These are phyloP conservation scores for Suhomyces yuchorum DNA, from an alignment of 1,139 yeast genomes.

Conservation along the genomic window DNA sequence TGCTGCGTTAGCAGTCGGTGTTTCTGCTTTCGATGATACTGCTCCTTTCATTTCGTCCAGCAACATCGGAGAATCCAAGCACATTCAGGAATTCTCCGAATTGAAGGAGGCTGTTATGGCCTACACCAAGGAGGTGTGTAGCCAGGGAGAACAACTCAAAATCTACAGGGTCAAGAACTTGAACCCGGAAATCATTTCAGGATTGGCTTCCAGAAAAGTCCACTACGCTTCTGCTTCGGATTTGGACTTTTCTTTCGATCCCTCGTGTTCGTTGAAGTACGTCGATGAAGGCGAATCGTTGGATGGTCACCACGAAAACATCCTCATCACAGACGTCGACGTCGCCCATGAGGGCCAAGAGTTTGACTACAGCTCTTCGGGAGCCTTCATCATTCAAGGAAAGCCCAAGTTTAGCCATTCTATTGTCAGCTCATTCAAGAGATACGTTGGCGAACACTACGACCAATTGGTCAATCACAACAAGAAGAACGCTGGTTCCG, in stretches of 20 bases:
- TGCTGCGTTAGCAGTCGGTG: conserved; percentile 14
- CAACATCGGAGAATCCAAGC: conserved; percentile 18
- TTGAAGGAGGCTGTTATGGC: conserved; percentile 20
- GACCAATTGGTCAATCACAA: conserved; percentile 14
- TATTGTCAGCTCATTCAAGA: conserved; percentile 23
- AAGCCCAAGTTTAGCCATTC: conserved; percentile 31
- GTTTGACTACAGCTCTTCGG: not conserved
- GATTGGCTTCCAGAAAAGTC: conserved; percentile 18
- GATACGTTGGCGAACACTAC: conserved; percentile 25
- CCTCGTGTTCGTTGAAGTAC: conserved; percentile 18
- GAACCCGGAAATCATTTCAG: not conserved
- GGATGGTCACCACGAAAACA: conserved; percentile 13
- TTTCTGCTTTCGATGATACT: conserved; percentile 36
- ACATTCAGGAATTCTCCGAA: conserved; percentile 24
- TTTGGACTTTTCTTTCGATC: conserved; percentile 26
- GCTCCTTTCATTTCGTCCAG: conserved; percentile 29
- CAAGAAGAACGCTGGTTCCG: conserved; percentile 15
- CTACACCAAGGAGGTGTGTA: conserved; percentile 23
- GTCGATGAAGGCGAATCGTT: conserved; percentile 11
- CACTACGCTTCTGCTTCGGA: conserved; percentile 29
- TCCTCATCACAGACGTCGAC: conserved; percentile 30
- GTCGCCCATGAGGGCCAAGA: conserved; percentile 16
- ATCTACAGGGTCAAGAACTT: conserved; percentile 31
- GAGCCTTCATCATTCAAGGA: conserved; percentile 31
- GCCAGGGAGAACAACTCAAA: conserved; percentile 17